Base-by-base conservation (phyloP, 2,329 filamentous ascomycete genomes). In the Grosmannia huntii region DNA sequence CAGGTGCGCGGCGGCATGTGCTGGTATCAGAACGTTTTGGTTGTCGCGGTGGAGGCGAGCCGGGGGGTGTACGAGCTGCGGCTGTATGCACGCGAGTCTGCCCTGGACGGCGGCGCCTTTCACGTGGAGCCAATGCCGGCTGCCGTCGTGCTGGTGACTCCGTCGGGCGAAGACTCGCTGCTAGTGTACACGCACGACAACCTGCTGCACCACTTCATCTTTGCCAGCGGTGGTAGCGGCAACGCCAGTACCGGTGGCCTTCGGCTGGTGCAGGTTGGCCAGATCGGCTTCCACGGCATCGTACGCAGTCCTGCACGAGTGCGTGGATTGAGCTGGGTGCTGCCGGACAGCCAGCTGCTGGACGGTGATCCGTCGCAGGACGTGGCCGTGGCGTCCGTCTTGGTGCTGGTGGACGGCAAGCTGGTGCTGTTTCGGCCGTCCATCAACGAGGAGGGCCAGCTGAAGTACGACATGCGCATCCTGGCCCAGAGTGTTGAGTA, bases 401-500 rank as follows among this genome's bases (percentile, higher is more conserved):
- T 99, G 16, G 96, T 99, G 66, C 78, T 99, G n/a, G 91, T 99
- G 2, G 94, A 99, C 68, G 94, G 92, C 33, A 99, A 99, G 69
- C 81, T 99, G 23, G 94, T 97, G 12, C 75, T 97, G 44, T 78
- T 99, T 54, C 90, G 95, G 63, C 92, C 94, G 1, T 91, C 90
- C 0, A 76, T 89, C 5, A 91, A 88, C 56, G 87, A 89, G 54
- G 82, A 87, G 50, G 88, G 89, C 5, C 87, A 90, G 64, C 78
- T 96, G 56, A 97, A 96, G 73, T 99, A 99, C 68, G 92, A 97
- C 68, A 99, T 99, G 94, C 87, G 91, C 11, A 87, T 97, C 60
- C 87, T 99, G 67, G 90, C 91, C 14, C 90, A 96, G 66, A 95
- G 95, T 66, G 90, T 97, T 48, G 94, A 99, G 69, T 97, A 94